phyloP scores from a whole-genome alignment of 164 flowering plant genomes.

The Chimonanthus praecox region DNA sequence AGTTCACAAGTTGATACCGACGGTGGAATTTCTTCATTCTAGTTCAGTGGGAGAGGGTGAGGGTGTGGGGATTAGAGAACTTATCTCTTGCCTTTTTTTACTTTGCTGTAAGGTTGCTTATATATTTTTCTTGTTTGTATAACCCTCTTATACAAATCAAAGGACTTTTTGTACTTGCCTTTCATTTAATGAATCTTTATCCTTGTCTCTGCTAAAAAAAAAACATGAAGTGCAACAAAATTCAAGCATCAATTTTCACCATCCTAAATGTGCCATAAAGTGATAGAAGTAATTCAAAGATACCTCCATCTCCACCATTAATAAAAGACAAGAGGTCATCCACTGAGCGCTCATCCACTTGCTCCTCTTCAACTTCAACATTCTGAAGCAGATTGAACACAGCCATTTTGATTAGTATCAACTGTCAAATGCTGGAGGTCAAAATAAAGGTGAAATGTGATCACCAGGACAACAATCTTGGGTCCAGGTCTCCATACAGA shows the following conservation, averaged over 20 bases:
- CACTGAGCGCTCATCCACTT: slow-evolving; percentile 77
- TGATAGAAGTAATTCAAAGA: neutral
- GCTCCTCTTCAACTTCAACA: slow-evolving; percentile 68
- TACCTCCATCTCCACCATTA: slow-evolving; percentile 50
- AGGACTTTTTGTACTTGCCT: too few species aligned
- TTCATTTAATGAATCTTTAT: too few species aligned
- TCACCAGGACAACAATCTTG: neutral
- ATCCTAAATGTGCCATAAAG: neutral
- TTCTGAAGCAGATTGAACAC: slow-evolving; percentile 40
- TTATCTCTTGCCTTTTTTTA: too few species aligned
- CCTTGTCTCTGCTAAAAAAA: too few species aligned
- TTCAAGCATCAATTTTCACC: neutral
- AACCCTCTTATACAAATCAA: too few species aligned
- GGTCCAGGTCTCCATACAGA: neutral
- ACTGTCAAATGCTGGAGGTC: neutral
- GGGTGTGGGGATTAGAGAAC: too few species aligned
- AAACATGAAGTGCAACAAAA: too few species aligned
- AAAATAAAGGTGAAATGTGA: neutral
- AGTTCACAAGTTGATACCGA: too few species aligned
- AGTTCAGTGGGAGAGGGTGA: too few species aligned
- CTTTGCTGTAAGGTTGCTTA: too few species aligned
- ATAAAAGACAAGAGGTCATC: slow-evolving; percentile 88
- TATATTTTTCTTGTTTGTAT: too few species aligned
- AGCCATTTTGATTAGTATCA: neutral
- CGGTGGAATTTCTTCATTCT: too few species aligned